Evolutionary conservation across 2,329 filamentous ascomycete species (phyloP).

Genomic region (Talaromyces sp.): DNA sequence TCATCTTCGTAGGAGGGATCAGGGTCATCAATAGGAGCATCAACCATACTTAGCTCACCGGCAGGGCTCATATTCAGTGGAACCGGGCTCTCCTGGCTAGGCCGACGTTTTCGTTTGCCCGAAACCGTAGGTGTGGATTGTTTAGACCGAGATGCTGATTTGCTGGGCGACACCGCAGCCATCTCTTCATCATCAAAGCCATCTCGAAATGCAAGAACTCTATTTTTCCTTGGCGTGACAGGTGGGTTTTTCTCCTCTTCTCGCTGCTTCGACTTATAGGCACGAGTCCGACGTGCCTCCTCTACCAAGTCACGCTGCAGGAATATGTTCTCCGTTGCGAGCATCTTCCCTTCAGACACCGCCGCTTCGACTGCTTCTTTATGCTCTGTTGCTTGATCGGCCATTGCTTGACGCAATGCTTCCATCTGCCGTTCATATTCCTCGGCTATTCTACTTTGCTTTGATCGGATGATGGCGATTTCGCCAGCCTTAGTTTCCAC

Average conservation of each 20-base stretch:
- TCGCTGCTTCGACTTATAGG: constrained; percentile 41
- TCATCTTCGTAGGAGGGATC: constrained; percentile 29
- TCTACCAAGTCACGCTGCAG: constrained; percentile 63
- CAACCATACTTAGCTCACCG: constrained; percentile 28
- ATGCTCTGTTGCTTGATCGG: constrained; percentile 56
- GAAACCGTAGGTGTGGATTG: constrained; percentile 58
- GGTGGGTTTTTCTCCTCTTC: constrained; percentile 42
- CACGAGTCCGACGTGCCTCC: constrained; percentile 54
- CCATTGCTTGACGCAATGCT: constrained; percentile 56
- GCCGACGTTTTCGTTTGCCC: constrained; percentile 61
- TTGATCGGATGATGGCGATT: constrained; percentile 63
- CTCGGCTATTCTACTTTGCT: constrained; percentile 56
- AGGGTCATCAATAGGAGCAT: constrained; percentile 29
- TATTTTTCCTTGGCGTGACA: constrained; percentile 56
- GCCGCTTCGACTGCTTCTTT: constrained; percentile 58
- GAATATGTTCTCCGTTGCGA: constrained; percentile 62
- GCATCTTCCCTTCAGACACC: constrained; percentile 57
- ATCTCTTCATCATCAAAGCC: constrained; percentile 67
- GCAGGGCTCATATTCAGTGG: constrained; percentile 46
- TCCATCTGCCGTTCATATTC: constrained; percentile 57
- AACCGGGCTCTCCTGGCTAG: constrained; percentile 56
- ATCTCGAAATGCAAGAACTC: constrained; percentile 56
- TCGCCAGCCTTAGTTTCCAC: constrained; percentile 60
- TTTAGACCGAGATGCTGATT: constrained; percentile 51
- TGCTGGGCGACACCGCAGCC: constrained; percentile 58